These are phyloP conservation scores for Chlorella sp. DNA, from an alignment of 139 green algal genomes.

Conservation along the genomic window DNA sequence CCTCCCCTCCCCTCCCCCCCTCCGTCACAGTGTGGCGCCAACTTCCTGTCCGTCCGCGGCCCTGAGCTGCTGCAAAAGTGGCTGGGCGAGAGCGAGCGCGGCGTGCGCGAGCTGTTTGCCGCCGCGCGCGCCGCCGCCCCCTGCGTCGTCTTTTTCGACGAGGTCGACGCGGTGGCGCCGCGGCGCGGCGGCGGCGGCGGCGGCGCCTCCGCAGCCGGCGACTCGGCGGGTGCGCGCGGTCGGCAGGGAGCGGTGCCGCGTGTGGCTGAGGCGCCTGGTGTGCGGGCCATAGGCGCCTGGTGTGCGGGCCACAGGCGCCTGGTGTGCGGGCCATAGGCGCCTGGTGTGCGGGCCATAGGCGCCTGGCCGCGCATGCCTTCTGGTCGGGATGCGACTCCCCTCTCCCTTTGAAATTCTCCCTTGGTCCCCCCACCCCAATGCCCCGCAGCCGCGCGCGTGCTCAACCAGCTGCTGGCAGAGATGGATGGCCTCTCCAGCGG, in stretches of 20 bases:
- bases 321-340: too few relatives aligned
- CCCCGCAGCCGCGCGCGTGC: slow-evolving; percentile 32
- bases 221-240: slow-evolving; percentile 6
- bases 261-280: too few relatives aligned
- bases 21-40: slow-evolving; percentile 46
- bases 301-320: too few relatives aligned
- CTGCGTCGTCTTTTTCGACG: slow-evolving; percentile 81
- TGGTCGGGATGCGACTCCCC: too few relatives aligned
- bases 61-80: slow-evolving; percentile 60
- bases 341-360: too few relatives aligned
- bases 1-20: too few relatives aligned
- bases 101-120: slow-evolving; percentile 47
- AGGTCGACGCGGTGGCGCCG: slow-evolving; percentile 66
- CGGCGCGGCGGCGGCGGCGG: slow-evolving; percentile 28
- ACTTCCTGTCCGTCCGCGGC: slow-evolving; percentile 50
- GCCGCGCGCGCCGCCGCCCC: slow-evolving; percentile 41
- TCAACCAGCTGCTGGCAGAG: slow-evolving; percentile 59
- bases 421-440: not conserved
- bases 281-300: too few relatives aligned
- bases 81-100: slow-evolving; percentile 51
- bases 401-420: too few relatives aligned
- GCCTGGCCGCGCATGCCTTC: too few relatives aligned
- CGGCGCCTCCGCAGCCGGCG: slow-evolving; percentile 16
- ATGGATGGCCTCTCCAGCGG: slow-evolving; percentile 43
- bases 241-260: not conserved